Conservation (phyloP, 495 filamentous ascomycete genomes). For the Thozetella sp. region DNA sequence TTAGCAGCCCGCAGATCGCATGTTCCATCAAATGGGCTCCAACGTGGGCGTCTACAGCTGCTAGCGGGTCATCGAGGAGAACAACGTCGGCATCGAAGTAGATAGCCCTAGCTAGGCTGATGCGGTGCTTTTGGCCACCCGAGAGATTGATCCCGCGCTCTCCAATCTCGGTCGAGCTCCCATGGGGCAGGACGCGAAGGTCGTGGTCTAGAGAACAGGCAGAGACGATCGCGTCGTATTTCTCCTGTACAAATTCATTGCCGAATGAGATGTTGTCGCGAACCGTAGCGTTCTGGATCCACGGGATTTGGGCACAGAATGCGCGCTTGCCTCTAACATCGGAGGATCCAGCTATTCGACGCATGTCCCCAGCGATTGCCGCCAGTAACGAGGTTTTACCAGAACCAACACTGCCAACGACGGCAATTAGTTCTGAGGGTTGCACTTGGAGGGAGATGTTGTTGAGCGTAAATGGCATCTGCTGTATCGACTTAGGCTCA, state of each 20-base stretch:
- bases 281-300: constrained; percentile 92
- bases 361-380: constrained; percentile 93
- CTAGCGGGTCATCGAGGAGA: constrained; percentile 83
- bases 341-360: constrained; percentile 72
- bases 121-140: constrained; percentile 81
- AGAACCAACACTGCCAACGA: constrained; percentile 89
- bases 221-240: constrained; percentile 64
- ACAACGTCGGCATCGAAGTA: constrained; percentile 83
- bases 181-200: constrained; percentile 73
- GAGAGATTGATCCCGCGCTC: constrained; percentile 81
- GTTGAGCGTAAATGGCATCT: constrained; percentile 77
- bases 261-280: constrained; percentile 91
- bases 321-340: constrained; percentile 75
- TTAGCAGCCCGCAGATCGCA: constrained; percentile 86
- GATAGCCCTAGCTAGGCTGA: constrained; percentile 83
- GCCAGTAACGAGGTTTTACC: constrained; percentile 92
- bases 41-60: constrained; percentile 86
- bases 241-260: constrained; percentile 65
- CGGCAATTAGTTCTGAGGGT: constrained; percentile 81
- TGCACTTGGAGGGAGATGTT: constrained; percentile 74
- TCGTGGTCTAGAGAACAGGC: constrained; percentile 71
- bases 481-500: constrained; percentile 53
- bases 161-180: constrained; percentile 76
- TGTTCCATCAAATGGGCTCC: constrained; percentile 95
- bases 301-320: constrained; percentile 94